Evolutionary conservation across 441 rosid genomes (phyloP).

Genomic region (Populus trichocarpa): DNA sequence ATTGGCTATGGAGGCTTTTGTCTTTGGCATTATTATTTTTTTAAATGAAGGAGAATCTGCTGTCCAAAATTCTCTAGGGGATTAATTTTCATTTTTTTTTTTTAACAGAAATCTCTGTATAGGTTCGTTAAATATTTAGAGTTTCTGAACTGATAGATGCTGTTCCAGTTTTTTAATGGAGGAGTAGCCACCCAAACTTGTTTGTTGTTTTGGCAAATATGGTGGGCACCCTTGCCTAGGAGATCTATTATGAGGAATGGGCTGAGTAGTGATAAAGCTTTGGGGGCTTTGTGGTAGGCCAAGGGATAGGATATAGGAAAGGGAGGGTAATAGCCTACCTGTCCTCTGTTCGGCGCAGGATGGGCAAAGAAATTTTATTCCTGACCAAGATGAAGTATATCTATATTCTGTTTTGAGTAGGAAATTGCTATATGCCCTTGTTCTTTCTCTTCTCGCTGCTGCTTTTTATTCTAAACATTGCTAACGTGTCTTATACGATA

Average conservation of each 20-base stretch:
- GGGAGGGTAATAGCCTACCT: neutral
- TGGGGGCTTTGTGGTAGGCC: neutral
- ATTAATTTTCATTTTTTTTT: neutral
- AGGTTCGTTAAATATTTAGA: neutral
- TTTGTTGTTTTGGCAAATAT: neutral
- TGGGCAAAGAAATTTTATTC: neutral
- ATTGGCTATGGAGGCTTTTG: neutral
- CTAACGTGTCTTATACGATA: neutral
- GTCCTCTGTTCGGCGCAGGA: neutral
- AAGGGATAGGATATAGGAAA: neutral
- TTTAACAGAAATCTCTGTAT: neutral
- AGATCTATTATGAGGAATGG: neutral
- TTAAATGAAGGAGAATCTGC: neutral
- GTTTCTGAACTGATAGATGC: neutral
- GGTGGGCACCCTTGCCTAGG: neutral
- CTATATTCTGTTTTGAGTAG: neutral
- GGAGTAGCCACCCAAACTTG: neutral
- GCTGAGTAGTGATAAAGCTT: neutral
- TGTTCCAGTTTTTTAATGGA: neutral
- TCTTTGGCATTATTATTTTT: neutral
- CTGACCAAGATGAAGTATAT: neutral
- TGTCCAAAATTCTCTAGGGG: neutral
- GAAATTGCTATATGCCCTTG: neutral
- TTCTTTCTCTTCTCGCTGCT: neutral
- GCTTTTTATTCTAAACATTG: neutral